Percentiles rank a stretch among this genome's conserved stretches.
These are phyloP conservation scores for Pinus taeda DNA, from an alignment of 75 land plant species.

Conservation along the genomic window DNA sequence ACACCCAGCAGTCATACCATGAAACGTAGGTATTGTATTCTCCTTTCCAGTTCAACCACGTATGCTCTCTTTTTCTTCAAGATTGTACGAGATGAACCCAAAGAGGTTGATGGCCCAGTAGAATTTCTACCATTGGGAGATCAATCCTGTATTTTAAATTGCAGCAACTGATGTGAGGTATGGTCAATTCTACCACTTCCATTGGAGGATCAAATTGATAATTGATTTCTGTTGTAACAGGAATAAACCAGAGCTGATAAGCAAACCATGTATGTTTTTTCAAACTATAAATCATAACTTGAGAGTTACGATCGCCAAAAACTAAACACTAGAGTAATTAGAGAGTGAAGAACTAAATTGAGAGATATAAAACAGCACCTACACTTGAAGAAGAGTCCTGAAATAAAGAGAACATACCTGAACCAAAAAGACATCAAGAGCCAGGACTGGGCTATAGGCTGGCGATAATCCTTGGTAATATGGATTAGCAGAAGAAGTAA, in stretches of 20 bases:
- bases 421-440: conserved; percentile 97
- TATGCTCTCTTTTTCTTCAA: not conserved
- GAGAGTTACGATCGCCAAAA: not conserved
- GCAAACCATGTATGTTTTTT: not conserved
- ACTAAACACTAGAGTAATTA: not conserved
- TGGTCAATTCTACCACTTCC: too few species aligned
- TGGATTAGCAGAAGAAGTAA: conserved; percentile 83
- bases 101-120: not conserved
- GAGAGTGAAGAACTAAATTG: not conserved
- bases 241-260: not conserved
- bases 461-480: conserved; percentile 79
- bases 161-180: not conserved
- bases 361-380: not conserved
- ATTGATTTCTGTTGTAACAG: not conserved
- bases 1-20: too few species aligned
- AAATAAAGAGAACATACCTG: conserved; percentile 62
- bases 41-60: not conserved
- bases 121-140: not conserved
- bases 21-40: too few species aligned
- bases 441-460: conserved; percentile 89
- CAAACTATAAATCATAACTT: not conserved
- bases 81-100: not conserved
- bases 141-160: not conserved
- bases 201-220: not conserved
- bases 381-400: not conserved